Base-by-base conservation (phyloP, 164 flowering plant genomes). In the Kalanchoe fedtschenkoi region DNA sequence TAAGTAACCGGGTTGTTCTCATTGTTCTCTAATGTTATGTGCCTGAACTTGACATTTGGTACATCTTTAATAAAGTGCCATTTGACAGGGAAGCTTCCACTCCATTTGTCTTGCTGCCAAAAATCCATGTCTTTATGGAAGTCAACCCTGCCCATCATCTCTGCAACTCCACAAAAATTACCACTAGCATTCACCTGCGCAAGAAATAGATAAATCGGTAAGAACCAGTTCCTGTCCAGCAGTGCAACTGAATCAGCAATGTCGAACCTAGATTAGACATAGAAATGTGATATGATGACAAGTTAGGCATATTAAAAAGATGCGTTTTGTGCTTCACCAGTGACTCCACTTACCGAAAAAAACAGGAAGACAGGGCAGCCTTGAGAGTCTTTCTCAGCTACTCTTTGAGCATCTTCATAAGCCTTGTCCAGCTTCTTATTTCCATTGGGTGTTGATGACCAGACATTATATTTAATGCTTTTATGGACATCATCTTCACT, bases 51-150 rank as follows among this genome's bases (percentile, higher is more conserved):
- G 60, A 78, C 63, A 64, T 91, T 91, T 22, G 95, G 87, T 16
- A 87, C 85, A 76, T 91, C 98, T 70, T 91, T 91, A 35, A 91
- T 74, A 19, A 91, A 71, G 65, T 87, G 92, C 97, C 97, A 91
- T 77, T 87, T 87, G 33, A 91, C 95, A 39, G 89, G 86, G 68
- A 91, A 89, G 77, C 89, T 81, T 17, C 96, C 98, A 69, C 74
- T 83, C 98, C 98, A 91, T 72, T 89, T 89, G 65, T 91, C 96
- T 76, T 87, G 98, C 81, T 89, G 96, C 96, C 98, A 91, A 63
- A 89, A 89, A 62, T 89, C 87, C 96, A 87, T 87, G 62, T 91
- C 90, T 60, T 75, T 84, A 34, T 77, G 65, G 62, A 89, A 89
- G 58, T 89, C 85, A 53, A 91, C 92, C 4, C 85, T 81, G 38